phyloP scores from a whole-genome alignment of 805 yeast species.

The Spathaspora passalidarum region DNA sequence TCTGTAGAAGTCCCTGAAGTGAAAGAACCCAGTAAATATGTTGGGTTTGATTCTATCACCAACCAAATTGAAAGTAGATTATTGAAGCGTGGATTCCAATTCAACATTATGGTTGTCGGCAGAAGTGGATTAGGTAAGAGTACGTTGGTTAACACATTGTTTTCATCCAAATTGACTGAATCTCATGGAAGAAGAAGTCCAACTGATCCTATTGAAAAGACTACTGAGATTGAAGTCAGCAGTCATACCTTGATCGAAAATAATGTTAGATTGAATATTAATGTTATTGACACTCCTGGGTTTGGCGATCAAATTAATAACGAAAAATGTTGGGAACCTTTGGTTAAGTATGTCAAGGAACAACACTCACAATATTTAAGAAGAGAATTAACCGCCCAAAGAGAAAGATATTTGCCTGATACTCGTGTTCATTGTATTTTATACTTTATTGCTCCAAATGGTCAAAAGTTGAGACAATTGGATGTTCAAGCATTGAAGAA shows the following conservation, averaged over 20 bases:
- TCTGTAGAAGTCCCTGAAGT: conserved; percentile 11
- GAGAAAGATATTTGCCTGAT: conserved; percentile 79
- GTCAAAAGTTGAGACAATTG: conserved; percentile 76
- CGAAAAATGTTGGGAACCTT: conserved; percentile 95
- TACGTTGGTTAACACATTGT: conserved; percentile 85
- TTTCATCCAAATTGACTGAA: conserved; percentile 74
- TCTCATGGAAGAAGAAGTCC: conserved; percentile 69
- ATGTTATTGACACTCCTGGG: conserved; percentile 95
- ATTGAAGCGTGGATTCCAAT: conserved; percentile 89
- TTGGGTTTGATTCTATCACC: conserved; percentile 96
- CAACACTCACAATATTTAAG: conserved; percentile 90
- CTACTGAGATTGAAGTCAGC: conserved; percentile 77
- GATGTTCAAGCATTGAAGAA: conserved; percentile 82
- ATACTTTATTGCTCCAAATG: conserved; percentile 87
- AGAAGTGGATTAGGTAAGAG: conserved; percentile 90
- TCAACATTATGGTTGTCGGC: conserved; percentile 92
- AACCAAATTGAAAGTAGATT: conserved; percentile 90
- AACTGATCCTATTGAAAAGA: conserved; percentile 74
- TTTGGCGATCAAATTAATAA: conserved; percentile 96
- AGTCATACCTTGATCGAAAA: conserved; percentile 77
- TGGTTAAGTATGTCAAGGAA: conserved; percentile 89
- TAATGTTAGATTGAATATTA: conserved; percentile 79
- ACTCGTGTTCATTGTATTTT: conserved; percentile 91
- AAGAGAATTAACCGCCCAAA: conserved; percentile 90
- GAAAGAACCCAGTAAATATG: conserved; percentile 69